Percentiles rank a stretch among this genome's conserved stretches.
Evolutionary conservation across 352 stramenopile genomes (phyloP).

Genomic region (Phytophthora hibernalis): DNA sequence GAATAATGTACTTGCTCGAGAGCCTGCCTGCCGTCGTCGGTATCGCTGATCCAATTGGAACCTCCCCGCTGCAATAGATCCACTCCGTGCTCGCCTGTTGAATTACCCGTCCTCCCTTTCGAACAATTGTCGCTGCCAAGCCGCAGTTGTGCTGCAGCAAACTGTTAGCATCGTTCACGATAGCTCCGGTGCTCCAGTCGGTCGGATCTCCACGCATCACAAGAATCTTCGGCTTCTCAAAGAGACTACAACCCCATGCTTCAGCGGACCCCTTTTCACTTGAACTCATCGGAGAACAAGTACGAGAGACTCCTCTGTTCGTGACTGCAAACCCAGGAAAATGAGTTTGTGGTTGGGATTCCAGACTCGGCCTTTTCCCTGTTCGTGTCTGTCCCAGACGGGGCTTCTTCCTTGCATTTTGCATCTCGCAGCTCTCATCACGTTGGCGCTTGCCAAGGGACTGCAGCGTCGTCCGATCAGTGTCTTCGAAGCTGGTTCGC

Average conservation of each 20-base stretch:
- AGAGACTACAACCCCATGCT: not conserved
- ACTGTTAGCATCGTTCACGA: constrained; percentile 50
- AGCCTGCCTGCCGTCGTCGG: constrained; percentile 41
- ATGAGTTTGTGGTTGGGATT: not conserved
- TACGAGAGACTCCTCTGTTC: not conserved
- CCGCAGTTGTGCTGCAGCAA: constrained; percentile 36
- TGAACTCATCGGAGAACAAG: not conserved
- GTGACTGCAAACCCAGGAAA: constrained; percentile 1
- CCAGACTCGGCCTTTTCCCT: not conserved
- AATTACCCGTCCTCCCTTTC: constrained; percentile 36
- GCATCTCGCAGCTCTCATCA: not conserved
- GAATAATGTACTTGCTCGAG: constrained; percentile 44
- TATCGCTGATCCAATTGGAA: constrained; percentile 43
- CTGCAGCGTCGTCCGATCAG: too few species aligned
- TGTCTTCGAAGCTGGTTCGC: not conserved
- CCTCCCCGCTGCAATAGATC: constrained; percentile 30
- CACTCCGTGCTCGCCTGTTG: constrained; percentile 35
- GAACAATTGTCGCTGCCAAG: constrained; percentile 36
- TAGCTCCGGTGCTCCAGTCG: constrained; percentile 38
- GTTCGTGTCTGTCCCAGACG: not conserved
- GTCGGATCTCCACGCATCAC: constrained; percentile 52
- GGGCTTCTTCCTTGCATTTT: constrained; percentile 3
- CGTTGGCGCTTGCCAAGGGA: too few species aligned
- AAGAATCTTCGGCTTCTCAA: constrained; percentile 24
- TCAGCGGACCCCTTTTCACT: not conserved